Evolutionary conservation across 768 basidiomycete genomes (phyloP), one percentile per base, ranked within the genome.

Genomic region (Mycena pura): DNA sequence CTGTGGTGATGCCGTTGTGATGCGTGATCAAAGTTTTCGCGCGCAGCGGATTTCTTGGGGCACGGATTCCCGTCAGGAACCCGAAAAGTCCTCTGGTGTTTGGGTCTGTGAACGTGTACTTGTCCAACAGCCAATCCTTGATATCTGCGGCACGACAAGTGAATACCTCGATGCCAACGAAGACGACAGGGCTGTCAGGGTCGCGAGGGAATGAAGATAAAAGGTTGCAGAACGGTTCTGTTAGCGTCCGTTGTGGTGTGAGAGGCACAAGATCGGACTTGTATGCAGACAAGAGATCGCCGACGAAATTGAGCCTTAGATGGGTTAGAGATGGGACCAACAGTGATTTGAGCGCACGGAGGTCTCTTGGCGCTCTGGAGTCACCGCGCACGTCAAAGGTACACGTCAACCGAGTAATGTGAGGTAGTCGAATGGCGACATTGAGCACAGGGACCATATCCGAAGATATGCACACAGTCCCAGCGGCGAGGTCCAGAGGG

Each of bases 141-240:
- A 65, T 57, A 34, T 57, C 54, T n/a, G 41, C 39, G 11, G 63
- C 54, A 6, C 41, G 55, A 13, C 28, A 65, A 21, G 54, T 60
- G 27, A 65, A 60, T 38, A 65, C n/a, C 31, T 65, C 63, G 2
- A 49, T 65, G 28, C 50, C 49, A 14, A 65, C 63, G 14, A 61
- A 49, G 13, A 65, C 63, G n/a, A 65, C 50, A 9, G 63, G 63
- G 3, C 14, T 50, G 29, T 63, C 45, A 38, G 57, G 22, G 22
- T 25, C 41, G 32, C 10, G 7, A 5, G 58, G 39, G 25, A 65
- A 32, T 19, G 63, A 60, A n/a, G 59, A 65, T 19, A 65, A 27
- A 11, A 65, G 43, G 22, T 46, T 55, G 28, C 63, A 65, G 49
- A 65, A 65, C 24, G 58, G 19, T 22, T 59, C 55, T n/a, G 59